phyloP scores from a whole-genome alignment of 352 stramenopile species.

The Pythium phragmitis region DNA sequence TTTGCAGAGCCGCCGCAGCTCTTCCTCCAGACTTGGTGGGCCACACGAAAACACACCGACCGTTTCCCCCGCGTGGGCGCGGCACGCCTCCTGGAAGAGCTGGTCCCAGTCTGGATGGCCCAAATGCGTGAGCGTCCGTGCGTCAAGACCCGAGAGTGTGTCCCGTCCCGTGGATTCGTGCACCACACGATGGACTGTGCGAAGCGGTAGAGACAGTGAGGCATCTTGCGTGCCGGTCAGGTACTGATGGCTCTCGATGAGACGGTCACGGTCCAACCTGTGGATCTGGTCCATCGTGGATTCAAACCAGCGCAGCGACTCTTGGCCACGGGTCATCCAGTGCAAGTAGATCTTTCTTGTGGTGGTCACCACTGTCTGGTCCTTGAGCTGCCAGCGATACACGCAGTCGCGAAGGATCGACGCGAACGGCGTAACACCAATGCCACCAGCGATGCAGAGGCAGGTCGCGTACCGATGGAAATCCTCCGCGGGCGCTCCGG shows the following conservation, averaged over 20 bases:
- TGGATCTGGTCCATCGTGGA: constrained; percentile 14
- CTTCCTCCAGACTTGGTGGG: not conserved
- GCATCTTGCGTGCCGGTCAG: not conserved
- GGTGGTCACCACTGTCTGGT: not conserved
- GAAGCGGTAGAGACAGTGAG: not conserved
- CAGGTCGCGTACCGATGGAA: constrained; percentile 25
- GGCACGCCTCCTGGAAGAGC: constrained; percentile 9
- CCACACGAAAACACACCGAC: constrained; percentile 9
- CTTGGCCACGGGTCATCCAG: constrained; percentile 5
- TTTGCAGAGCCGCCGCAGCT: constrained; percentile 4
- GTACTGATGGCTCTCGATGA: constrained; percentile 10
- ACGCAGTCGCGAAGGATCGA: constrained; percentile 7
- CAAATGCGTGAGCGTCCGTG: constrained; percentile 7
- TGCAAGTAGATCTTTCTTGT: constrained; percentile 8
- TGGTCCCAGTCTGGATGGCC: constrained; percentile 8
- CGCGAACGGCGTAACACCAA: constrained; percentile 25
- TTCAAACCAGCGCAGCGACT: constrained; percentile 9
- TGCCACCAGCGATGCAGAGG: constrained; percentile 28
- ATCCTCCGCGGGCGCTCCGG: constrained; percentile 21
- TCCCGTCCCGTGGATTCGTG: not conserved
- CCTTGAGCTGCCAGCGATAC: not conserved
- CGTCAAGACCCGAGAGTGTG: not conserved
- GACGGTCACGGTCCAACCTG: not conserved
- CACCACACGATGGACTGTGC: not conserved
- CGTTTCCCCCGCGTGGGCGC: not conserved